Base-by-base conservation (phyloP, 1,284 basidiomycete species). In the Rhodotorula sp. region DNA sequence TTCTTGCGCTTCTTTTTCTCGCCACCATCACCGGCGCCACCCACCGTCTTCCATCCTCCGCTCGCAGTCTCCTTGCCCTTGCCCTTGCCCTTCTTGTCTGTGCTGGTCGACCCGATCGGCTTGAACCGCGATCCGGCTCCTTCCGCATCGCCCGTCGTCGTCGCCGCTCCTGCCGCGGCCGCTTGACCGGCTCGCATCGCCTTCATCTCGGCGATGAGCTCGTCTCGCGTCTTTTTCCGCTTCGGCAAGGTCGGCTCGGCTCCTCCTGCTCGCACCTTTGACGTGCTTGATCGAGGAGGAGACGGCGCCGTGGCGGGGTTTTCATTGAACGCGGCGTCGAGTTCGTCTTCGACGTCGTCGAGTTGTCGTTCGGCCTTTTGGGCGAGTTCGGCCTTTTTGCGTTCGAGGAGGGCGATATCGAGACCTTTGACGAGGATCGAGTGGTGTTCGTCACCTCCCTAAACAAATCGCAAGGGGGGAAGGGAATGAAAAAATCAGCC, bases 361-460 rank as follows among this genome's bases (percentile, higher is more conserved):
- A 73, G 64, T 48, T 46, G 49, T 2, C 23, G 31, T 20, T 75
- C 71, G 4, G 59, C 62, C n/a, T 61, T 26, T 14, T 23, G 23
- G 14, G 70, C 71, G 16, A 69, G 65, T 62, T 77, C 69, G 18
- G 75, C 74, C 66, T 77, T 78, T 57, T 77, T 70, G 58, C 79
- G 80, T 52, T 77, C 78, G 46, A 81, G 70, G 51, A 81, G 70
- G 21, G 78, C 77, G 64, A 77, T 78, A 69, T 81, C 80, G 47
- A 81, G 71, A 1, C 80, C 81, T 58, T 81, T 80, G 61, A 79
- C 78, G 4, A 79, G 75, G n/a, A 79, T 78, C 3, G 73, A 75
- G 52, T 80, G 78, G 60, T 77, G 73, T 14, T 79, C 79, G 69
- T 81, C 80, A 23, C 79, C 80, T 31, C 80, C 80, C 52, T 77